A percentile compares a stretch with the other conserved stretches of the same genome.
These are phyloP conservation scores for Globisporangium recalcitrans DNA, from an alignment of 352 stramenopile genomes.

Conservation along the genomic window DNA sequence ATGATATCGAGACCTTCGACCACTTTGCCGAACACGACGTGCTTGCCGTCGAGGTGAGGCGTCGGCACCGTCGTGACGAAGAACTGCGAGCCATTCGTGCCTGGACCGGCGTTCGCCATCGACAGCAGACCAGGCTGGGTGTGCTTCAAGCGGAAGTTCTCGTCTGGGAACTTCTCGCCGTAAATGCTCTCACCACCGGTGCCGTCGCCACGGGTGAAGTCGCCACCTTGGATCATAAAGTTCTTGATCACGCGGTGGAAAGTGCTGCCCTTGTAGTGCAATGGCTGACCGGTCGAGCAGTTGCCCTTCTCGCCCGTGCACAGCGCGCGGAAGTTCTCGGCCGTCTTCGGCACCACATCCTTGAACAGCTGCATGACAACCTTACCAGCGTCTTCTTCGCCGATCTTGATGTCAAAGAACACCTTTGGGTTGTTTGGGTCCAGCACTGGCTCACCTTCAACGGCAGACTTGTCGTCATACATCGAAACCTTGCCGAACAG, in stretches of 20 bases:
- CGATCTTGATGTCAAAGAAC: slow-evolving; percentile 97
- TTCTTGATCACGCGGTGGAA: slow-evolving; percentile 98
- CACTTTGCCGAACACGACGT: slow-evolving; percentile 97
- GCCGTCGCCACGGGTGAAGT: slow-evolving; percentile 95
- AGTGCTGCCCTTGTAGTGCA: slow-evolving; percentile 97
- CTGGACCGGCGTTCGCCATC: slow-evolving; percentile 95
- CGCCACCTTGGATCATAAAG: slow-evolving; percentile 94
- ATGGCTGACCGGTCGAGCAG: slow-evolving; percentile 64
- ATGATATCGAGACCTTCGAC: slow-evolving; percentile 90
- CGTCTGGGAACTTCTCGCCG: slow-evolving; percentile 93
- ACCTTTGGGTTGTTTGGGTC: slow-evolving; percentile 94
- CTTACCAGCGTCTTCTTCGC: slow-evolving; percentile 81
- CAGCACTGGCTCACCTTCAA: slow-evolving; percentile 52
- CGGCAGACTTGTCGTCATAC: slow-evolving; percentile 95
- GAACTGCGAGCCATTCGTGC: slow-evolving; percentile 97
- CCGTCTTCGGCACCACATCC: slow-evolving; percentile 95
- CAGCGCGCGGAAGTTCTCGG: slow-evolving; percentile 97
- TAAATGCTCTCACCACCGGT: slow-evolving; percentile 94
- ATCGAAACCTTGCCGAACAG: slow-evolving; percentile 96
- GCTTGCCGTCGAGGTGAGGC: slow-evolving; percentile 96
- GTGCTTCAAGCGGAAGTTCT: slow-evolving; percentile 98
- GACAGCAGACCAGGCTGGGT: slow-evolving; percentile 92
- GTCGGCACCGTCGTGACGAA: slow-evolving; percentile 94
- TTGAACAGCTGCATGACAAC: slow-evolving; percentile 96
- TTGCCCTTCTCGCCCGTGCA: slow-evolving; percentile 97